Percentiles rank a stretch among this genome's conserved stretches.
Conservation (phyloP, 345 rosid species). For the Punica granatum region DNA sequence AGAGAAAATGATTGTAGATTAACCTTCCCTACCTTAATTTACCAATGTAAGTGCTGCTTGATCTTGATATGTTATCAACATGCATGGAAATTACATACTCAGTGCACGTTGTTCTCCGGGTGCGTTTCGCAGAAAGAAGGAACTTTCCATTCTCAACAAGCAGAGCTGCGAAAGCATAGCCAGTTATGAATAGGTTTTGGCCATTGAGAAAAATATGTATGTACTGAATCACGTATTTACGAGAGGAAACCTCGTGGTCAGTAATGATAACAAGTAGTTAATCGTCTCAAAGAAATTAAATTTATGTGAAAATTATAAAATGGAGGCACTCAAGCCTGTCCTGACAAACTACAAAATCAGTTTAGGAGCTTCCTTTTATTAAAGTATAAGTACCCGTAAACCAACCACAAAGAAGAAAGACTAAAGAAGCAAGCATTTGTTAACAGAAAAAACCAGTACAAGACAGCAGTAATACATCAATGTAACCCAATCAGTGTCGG, state of each 20-base stretch:
- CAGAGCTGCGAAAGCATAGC: slow-evolving; percentile 35
- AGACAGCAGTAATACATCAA: background rate
- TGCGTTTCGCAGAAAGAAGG: slow-evolving; percentile 84
- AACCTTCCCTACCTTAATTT: slow-evolving; percentile 53
- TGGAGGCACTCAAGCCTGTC: too few relatives aligned
- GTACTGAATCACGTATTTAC: background rate
- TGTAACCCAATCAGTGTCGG: background rate
- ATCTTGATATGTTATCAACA: slow-evolving; percentile 77
- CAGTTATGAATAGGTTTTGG: background rate
- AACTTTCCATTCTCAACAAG: slow-evolving; percentile 95
- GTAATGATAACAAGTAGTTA: background rate
- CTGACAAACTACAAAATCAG: too few relatives aligned
- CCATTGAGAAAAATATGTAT: too few relatives aligned
- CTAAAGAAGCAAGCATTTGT: too few relatives aligned
- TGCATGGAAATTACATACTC: slow-evolving; percentile 93
- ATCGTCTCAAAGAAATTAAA: too few relatives aligned
- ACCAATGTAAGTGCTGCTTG: slow-evolving; percentile 82
- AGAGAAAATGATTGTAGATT: background rate
- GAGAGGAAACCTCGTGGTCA: background rate
- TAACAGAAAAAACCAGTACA: too few relatives aligned
- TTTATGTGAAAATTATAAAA: too few relatives aligned
- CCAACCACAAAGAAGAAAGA: too few relatives aligned
- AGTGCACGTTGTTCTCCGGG: slow-evolving; percentile 79
- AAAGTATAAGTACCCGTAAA: too few relatives aligned
- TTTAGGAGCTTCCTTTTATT: too few relatives aligned